Conservation (phyloP, 495 filamentous ascomycete species). For the Penicillium chermesinum region DNA sequence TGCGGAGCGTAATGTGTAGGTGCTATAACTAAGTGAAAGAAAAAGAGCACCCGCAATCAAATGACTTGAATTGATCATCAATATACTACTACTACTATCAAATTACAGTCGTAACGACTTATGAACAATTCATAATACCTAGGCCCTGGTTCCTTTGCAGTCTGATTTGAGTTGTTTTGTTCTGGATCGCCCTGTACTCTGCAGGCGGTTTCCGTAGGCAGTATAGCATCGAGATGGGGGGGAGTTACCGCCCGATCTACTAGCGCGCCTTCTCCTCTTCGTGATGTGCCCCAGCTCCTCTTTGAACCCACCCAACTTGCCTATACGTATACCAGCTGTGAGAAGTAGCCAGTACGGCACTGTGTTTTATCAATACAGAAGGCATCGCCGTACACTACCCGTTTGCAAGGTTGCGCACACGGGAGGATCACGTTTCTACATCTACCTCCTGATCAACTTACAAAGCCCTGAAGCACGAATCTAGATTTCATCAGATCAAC, state of each 20-base stretch:
- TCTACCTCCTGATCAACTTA: constrained; percentile 29
- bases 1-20: constrained; percentile 66
- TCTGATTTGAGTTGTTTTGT: no score
- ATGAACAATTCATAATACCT: no score
- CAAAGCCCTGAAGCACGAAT: constrained; percentile 17
- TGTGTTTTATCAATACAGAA: neutral
- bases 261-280: constrained; percentile 1
- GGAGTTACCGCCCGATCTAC: constrained; percentile 18
- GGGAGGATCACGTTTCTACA: constrained; percentile 2
- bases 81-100: no score
- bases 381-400: neutral
- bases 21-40: no score
- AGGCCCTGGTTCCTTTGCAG: no score
- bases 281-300: constrained; percentile 9
- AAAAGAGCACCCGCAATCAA: no score
- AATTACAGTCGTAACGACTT: no score
- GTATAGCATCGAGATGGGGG: neutral
- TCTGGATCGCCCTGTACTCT: no score
- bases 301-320: constrained; percentile 1
- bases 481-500: constrained; percentile 26
- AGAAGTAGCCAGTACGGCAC: neutral
- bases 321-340: neutral
- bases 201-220: neutral
- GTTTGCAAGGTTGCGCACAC: neutral
- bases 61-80: no score